These are phyloP conservation scores for Phlyctochytrium planicorne DNA, from an alignment of 192 early-diverging fungal species.

Conservation along the genomic window DNA sequence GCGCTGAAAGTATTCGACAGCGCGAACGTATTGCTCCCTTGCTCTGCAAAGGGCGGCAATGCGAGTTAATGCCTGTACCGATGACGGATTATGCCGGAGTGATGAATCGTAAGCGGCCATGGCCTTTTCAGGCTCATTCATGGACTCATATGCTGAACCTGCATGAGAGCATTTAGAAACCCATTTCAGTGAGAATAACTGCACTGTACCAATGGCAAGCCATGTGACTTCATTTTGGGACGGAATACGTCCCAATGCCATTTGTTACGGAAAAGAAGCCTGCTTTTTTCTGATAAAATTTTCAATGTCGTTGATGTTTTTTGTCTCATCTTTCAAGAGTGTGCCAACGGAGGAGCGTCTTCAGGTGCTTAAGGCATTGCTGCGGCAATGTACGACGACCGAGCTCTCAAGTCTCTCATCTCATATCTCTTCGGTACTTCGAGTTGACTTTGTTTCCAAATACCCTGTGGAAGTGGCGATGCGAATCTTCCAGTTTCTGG, in stretches of 20 bases:
- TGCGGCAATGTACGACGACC: constrained; percentile 27
- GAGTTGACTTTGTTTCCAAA: constrained; percentile 79
- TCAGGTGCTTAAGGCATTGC: constrained; percentile 69
- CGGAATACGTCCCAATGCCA: too few species aligned
- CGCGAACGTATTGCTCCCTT: constrained; percentile 81
- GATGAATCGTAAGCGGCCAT: constrained; percentile 83
- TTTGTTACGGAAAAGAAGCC: too few species aligned
- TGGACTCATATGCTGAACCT: constrained; percentile 38
- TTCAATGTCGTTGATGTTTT: too few species aligned
- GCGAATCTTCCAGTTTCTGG: constrained; percentile 85
- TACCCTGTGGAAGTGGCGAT: constrained; percentile 80
- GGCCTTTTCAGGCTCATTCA: constrained; percentile 84
- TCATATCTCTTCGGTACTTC: constrained; percentile 28
- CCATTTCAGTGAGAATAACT: not conserved
- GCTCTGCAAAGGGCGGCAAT: constrained; percentile 81
- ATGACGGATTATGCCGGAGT: constrained; percentile 92
- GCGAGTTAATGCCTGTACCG: constrained; percentile 72
- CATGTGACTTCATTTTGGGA: too few species aligned
- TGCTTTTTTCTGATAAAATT: too few species aligned
- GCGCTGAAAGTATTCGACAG: constrained; percentile 89
- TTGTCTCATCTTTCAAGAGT: too few species aligned
- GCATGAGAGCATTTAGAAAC: too few species aligned
- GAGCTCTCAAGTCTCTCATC: not conserved
- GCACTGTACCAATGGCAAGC: not conserved
- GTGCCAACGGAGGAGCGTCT: constrained; percentile 75